Evolutionary conservation across 2,329 filamentous ascomycete species (phyloP).

Genomic region (Blastomyces emzantsi): DNA sequence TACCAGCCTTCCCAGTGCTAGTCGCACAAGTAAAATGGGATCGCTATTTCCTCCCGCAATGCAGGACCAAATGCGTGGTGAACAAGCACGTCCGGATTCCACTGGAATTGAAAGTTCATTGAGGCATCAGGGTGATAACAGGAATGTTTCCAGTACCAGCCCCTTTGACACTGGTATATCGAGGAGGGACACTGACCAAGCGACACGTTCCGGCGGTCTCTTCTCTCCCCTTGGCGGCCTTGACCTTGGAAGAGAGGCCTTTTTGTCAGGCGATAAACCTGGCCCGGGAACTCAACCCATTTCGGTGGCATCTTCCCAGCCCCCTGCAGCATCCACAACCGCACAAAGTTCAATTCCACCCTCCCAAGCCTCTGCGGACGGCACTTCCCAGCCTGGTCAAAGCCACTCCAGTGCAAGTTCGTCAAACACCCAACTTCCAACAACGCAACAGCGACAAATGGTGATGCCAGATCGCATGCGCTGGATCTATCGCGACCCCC

Average conservation of each 20-base stretch:
- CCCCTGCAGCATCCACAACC: constrained; percentile 29
- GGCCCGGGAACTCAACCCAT: constrained; percentile 24
- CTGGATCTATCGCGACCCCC: constrained; percentile 96
- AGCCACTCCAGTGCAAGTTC: constrained; percentile 37
- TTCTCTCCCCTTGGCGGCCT: constrained; percentile 25
- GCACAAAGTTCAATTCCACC: constrained; percentile 23
- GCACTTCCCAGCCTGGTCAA: constrained; percentile 26
- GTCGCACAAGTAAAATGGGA: constrained; percentile 71
- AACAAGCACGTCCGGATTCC: constrained; percentile 51
- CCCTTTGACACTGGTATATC: constrained; percentile 40
- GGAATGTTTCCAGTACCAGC: constrained; percentile 52
- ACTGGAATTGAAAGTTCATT: constrained; percentile 49
- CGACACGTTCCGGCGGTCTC: constrained; percentile 30
- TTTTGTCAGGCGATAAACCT: constrained; percentile 25
- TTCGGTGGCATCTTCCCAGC: constrained; percentile 28
- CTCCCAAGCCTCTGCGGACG: constrained; percentile 24
- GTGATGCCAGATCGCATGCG: constrained; percentile 99
- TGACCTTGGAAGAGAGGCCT: constrained; percentile 20
- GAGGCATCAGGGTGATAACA: constrained; percentile 47
- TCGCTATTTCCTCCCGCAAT: constrained; percentile 80
- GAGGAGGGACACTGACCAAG: constrained; percentile 17
- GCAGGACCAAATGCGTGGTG: constrained; percentile 78
- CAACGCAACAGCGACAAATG: constrained; percentile 72
- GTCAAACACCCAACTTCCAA: constrained; percentile 58
- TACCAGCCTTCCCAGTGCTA: constrained; percentile 47